Percentiles rank a stretch among this genome's conserved stretches.
Evolutionary conservation across 1,284 basidiomycete genomes (phyloP).

Genomic region (Gastroboletus turbinatus): DNA sequence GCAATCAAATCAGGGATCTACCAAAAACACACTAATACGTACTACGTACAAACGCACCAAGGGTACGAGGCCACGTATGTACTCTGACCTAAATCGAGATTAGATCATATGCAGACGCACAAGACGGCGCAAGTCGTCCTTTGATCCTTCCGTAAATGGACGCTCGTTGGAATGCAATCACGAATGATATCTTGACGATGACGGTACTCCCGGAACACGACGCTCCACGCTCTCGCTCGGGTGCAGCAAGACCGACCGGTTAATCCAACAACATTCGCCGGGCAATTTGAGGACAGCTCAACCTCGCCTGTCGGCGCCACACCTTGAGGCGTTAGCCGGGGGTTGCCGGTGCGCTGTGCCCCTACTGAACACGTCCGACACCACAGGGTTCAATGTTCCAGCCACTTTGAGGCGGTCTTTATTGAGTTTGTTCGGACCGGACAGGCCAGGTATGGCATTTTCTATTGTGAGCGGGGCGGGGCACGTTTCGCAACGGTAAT

Average conservation of each 20-base stretch:
- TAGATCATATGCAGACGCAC: not conserved
- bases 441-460: not conserved
- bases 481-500: slow-evolving; percentile 16
- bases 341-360: not conserved
- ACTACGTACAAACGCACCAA: slow-evolving; percentile 1
- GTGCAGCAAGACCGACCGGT: not conserved
- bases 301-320: not conserved
- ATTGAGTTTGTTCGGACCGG: slow-evolving; percentile 9
- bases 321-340: slow-evolving; percentile 8
- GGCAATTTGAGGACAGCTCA: not conserved
- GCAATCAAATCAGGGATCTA: not conserved
- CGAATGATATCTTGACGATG: not conserved
- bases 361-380: not conserved
- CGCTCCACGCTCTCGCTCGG: not conserved
- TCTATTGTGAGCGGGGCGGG: slow-evolving; percentile 13
- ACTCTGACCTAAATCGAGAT: not conserved
- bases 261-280: not conserved
- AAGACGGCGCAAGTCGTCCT: not conserved
- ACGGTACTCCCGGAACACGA: not conserved
- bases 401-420: not conserved
- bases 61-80: not conserved
- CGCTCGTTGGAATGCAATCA: slow-evolving; percentile 1
- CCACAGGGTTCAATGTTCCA: not conserved
- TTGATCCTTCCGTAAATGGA: slow-evolving; percentile 9
- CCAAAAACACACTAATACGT: not conserved